A percentile compares a stretch with the other conserved stretches of the same genome.
Conservation (phyloP, 2,329 filamentous ascomycete genomes). For the Lasiodiplodia hormozganensis region DNA sequence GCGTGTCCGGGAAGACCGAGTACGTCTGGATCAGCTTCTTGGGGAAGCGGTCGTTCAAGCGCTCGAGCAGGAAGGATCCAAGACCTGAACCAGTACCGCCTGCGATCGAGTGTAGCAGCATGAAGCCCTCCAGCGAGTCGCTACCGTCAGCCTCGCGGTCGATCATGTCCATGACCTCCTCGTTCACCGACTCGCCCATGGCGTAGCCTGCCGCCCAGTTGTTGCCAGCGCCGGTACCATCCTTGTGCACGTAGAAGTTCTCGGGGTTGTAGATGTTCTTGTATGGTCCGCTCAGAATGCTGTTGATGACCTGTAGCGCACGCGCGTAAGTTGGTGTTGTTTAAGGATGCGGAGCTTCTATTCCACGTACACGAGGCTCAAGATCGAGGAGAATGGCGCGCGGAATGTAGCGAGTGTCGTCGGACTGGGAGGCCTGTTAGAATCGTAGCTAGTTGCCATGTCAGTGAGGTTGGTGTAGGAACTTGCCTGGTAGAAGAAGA, state of each 20-base stretch:
- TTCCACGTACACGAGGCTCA: constrained; percentile 75
- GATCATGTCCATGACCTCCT: constrained; percentile 99
- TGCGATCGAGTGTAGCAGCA: constrained; percentile 98
- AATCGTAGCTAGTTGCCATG: neutral
- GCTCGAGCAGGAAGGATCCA: constrained; percentile 91
- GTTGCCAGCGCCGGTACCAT: constrained; percentile 92
- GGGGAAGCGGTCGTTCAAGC: constrained; percentile 95
- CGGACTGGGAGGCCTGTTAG: constrained; percentile 65
- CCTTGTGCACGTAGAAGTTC: constrained; percentile 96
- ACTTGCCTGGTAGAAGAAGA: constrained; percentile 88
- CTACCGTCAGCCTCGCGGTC: constrained; percentile 97
- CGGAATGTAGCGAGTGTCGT: constrained; percentile 98
- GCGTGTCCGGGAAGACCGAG: constrained; percentile 95
- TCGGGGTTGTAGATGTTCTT: constrained; percentile 99
- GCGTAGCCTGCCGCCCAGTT: constrained; percentile 99
- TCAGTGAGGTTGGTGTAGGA: neutral
- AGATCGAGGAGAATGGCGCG: constrained; percentile 94
- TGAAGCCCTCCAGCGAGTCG: constrained; percentile 97
- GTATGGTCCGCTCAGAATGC: constrained; percentile 92
- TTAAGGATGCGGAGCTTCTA: too few relatives aligned
- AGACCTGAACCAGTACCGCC: constrained; percentile 96
- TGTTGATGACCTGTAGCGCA: constrained; percentile 74
- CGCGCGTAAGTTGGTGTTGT: neutral
- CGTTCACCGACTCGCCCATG: constrained; percentile 87
- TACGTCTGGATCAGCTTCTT: constrained; percentile 99